Conservation (phyloP, 108 stramenopile species). For the Pseudonitzschia delicatissima region DNA sequence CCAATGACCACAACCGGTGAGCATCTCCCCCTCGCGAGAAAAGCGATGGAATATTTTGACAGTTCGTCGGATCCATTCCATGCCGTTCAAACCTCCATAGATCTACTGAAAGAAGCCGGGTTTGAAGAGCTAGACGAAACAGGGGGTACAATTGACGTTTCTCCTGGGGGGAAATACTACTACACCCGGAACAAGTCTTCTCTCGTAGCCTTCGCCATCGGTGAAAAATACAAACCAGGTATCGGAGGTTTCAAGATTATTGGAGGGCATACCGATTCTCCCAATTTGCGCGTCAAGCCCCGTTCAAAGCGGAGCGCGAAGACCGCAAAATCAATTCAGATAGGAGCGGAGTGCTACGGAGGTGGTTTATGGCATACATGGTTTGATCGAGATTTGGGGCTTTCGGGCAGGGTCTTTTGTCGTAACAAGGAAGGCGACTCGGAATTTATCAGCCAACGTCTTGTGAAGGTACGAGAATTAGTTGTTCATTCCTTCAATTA, state of each 20-base stretch:
- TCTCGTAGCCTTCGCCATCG: conserved; percentile 90
- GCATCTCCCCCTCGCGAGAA: conserved; percentile 57
- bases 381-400: conserved; percentile 93
- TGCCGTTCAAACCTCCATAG: conserved; percentile 58
- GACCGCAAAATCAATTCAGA: conserved; percentile 52
- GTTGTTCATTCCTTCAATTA: too few relatives aligned
- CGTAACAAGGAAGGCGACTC: conserved; percentile 27
- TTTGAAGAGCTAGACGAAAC: conserved; percentile 60
- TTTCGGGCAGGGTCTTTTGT: conserved; percentile 92
- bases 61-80: conserved; percentile 77
- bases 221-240: conserved; percentile 57
- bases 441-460: conserved; percentile 38
- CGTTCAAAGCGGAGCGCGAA: conserved; percentile 70
- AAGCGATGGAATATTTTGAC: conserved; percentile 73
- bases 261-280: conserved; percentile 93
- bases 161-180: conserved; percentile 86
- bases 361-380: conserved; percentile 96
- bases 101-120: conserved; percentile 50
- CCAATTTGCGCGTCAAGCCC: conserved; percentile 91
- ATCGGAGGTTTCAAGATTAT: conserved; percentile 83
- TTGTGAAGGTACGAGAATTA: conserved; percentile 26
- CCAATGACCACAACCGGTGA: conserved; percentile 34
- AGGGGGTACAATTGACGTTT: not conserved
- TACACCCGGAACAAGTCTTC: conserved; percentile 91
- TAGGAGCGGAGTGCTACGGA: conserved; percentile 94